A percentile compares a stretch with the other conserved stretches of the same genome.
Evolutionary conservation across 768 basidiomycete genomes (phyloP).

Genomic region (Rhodotorula babjevae): DNA sequence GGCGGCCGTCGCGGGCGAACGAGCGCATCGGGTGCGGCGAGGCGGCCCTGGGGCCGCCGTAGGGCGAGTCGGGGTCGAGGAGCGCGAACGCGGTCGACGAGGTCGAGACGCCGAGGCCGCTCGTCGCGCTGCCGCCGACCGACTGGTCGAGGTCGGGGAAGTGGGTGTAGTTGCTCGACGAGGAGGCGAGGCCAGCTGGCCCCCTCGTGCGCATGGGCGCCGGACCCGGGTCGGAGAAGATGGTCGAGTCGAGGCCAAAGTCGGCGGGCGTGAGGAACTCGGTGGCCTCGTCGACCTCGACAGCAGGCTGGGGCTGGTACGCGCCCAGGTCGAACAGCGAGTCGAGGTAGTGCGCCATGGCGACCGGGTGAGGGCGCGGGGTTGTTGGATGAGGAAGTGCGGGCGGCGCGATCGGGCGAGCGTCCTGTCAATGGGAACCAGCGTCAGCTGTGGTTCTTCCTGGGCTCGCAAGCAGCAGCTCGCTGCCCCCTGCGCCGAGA

Average conservation of each 20-base stretch:
- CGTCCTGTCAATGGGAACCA: too few relatives aligned
- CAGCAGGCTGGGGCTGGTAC: not conserved
- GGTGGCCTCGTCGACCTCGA: not conserved
- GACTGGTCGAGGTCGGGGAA: conserved; percentile 9
- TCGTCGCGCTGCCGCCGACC: not conserved
- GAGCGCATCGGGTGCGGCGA: conserved; percentile 16
- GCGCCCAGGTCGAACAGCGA: conserved; percentile 19
- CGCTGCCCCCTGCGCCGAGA: too few relatives aligned
- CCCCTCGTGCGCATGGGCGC: conserved; percentile 22
- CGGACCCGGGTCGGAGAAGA: conserved; percentile 31
- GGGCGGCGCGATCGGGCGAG: too few relatives aligned
- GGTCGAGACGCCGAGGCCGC: conserved; percentile 5
- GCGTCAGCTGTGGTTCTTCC: too few relatives aligned
- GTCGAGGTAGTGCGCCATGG: conserved; percentile 30
- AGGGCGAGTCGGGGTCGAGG: conserved; percentile 41
- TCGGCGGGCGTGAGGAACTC: conserved; percentile 1
- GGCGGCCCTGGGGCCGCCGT: conserved; percentile 12
- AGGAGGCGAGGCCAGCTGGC: conserved; percentile 10
- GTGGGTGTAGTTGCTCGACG: conserved; percentile 23
- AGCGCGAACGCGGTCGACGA: conserved; percentile 12
- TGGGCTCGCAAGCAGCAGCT: too few relatives aligned
- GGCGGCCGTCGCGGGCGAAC: conserved; percentile 35
- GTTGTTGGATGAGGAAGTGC: not conserved
- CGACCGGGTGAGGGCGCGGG: too few relatives aligned
- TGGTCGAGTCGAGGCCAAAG: conserved; percentile 26